Evolutionary conservation across 148 eudicot genomes (phyloP).

Genomic region (Persicaria maculosa): DNA sequence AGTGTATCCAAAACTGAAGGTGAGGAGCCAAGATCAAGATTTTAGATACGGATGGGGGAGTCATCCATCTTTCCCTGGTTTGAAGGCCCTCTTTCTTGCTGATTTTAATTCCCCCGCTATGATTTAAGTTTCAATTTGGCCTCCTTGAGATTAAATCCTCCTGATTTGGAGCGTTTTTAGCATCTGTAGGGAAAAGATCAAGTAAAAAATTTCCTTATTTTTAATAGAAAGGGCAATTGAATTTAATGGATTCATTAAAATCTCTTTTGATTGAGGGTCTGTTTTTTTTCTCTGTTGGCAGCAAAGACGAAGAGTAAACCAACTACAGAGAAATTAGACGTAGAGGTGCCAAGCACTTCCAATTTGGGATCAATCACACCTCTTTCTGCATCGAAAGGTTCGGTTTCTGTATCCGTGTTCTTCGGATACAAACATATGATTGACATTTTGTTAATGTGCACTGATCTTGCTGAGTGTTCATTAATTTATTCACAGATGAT

Average conservation of each 20-base stretch:
- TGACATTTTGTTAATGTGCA: too few species aligned
- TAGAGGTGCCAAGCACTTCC: not conserved
- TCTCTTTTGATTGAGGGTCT: too few species aligned
- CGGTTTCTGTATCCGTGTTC: not conserved
- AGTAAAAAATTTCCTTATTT: too few species aligned
- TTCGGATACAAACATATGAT: not conserved
- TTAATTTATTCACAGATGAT: not conserved
- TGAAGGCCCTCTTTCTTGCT: not conserved
- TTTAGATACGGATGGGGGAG: not conserved
- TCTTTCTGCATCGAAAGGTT: not conserved
- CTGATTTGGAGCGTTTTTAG: not conserved
- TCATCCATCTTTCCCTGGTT: not conserved
- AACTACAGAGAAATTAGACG: not conserved
- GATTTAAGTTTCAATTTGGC: not conserved
- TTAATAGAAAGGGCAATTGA: too few species aligned
- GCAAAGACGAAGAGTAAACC: not conserved
- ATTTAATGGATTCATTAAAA: too few species aligned
- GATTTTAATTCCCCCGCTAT: not conserved
- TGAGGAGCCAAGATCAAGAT: conserved; percentile 8
- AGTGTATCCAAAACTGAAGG: conserved; percentile 6
- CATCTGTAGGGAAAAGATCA: not conserved
- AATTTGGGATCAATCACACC: not conserved
- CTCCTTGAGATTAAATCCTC: not conserved
- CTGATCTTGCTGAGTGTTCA: not conserved
- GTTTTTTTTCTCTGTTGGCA: not conserved